A percentile compares a stretch with the other conserved stretches of the same genome.
These are phyloP conservation scores for Thuja plicata DNA, from an alignment of 83 land plant species.

Conservation along the genomic window DNA sequence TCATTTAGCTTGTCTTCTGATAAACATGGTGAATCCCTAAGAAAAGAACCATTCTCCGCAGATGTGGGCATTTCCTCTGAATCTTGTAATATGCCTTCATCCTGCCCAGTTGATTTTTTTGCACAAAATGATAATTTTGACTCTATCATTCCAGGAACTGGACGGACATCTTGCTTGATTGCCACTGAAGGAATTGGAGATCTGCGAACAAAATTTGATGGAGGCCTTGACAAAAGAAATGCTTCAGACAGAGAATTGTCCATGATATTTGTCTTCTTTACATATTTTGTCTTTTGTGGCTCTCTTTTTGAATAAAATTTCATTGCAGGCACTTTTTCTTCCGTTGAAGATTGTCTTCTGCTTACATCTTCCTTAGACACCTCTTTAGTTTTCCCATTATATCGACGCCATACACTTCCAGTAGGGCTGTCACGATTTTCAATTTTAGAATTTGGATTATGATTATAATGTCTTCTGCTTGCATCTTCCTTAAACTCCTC, in stretches of 20 bases:
- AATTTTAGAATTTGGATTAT: neutral
- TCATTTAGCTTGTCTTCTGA: conserved; percentile 12
- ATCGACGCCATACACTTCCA: conserved; percentile 13
- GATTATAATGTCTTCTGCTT: neutral
- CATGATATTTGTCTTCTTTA: neutral
- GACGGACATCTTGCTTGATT: conserved; percentile 16
- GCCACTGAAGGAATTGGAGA: conserved; percentile 54
- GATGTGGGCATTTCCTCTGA: conserved; percentile 1
- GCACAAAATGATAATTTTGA: neutral
- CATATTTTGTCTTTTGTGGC: neutral
- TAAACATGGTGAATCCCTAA: neutral
- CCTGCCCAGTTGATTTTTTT: conserved; percentile 5
- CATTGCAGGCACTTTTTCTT: neutral
- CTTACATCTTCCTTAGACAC: conserved; percentile 1
- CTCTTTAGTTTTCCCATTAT: conserved; percentile 8
- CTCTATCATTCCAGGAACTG: conserved; percentile 13
- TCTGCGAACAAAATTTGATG: conserved; percentile 52
- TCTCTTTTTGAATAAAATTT: conserved; percentile 9
- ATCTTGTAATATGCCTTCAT: conserved; percentile 10
- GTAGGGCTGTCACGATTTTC: neutral
- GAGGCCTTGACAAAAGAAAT: conserved; percentile 25
- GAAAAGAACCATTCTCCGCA: conserved; percentile 18
- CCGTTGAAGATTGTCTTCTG: neutral
- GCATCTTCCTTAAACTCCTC: conserved; percentile 11
- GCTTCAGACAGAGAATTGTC: neutral